phyloP scores from a whole-genome alignment of 257 asterid species.

The Lavandula angustifolia region DNA sequence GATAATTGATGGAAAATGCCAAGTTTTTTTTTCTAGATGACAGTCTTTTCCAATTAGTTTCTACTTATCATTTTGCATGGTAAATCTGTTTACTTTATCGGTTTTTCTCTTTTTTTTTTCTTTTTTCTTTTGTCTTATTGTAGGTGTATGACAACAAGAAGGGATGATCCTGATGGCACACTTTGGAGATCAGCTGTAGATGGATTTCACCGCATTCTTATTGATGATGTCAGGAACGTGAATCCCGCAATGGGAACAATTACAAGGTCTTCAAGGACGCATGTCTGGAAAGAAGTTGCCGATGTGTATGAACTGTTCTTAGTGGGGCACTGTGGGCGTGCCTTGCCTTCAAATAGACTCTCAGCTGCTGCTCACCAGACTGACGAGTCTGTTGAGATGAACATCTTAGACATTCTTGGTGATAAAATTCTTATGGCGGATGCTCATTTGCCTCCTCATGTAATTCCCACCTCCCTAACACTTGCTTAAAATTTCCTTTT shows the following conservation, averaged over 20 bases:
- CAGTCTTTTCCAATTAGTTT: constrained; percentile 27
- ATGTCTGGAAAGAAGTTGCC: constrained; percentile 93
- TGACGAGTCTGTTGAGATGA: constrained; percentile 83
- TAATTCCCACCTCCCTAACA: constrained; percentile 42
- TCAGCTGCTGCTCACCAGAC: constrained; percentile 59
- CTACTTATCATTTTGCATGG: constrained; percentile 12
- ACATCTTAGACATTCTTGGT: constrained; percentile 73
- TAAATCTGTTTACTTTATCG: constrained; percentile 1
- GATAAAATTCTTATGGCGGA: constrained; percentile 74
- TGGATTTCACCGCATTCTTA: constrained; percentile 69
- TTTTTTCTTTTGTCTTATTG: constrained; percentile 18
- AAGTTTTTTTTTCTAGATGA: constrained; percentile 14
- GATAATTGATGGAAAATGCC: constrained; percentile 5
- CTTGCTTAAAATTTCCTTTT: constrained; percentile 22
- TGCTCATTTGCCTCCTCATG: constrained; percentile 76
- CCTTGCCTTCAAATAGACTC: constrained; percentile 69
- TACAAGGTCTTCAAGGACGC: constrained; percentile 61
- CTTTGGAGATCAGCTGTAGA: constrained; percentile 95
- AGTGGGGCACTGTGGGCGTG: constrained; percentile 96
- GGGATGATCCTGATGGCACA: constrained; percentile 90
- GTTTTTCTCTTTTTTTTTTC: not conserved
- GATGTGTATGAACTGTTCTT: constrained; percentile 87
- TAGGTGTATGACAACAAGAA: constrained; percentile 97
- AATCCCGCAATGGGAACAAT: constrained; percentile 38
- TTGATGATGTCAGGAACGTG: constrained; percentile 58